Conservation (phyloP, 805 yeast species). For the Kuraishia cidri region DNA sequence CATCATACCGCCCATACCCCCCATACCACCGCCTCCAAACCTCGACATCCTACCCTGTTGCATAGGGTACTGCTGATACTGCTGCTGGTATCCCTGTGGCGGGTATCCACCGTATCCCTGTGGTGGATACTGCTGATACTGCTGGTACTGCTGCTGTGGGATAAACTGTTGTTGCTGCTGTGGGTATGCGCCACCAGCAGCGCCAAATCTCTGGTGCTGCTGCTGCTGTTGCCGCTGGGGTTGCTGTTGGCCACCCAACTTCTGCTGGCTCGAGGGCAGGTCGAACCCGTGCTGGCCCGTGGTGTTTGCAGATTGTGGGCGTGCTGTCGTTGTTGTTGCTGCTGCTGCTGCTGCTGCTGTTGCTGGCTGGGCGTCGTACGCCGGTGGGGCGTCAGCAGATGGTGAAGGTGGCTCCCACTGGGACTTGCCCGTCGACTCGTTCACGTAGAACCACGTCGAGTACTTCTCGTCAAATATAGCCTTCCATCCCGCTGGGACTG, state of each 20-base stretch:
- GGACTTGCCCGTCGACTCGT: conserved; percentile 59
- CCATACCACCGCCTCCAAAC: conserved; percentile 11
- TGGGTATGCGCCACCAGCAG: too few relatives aligned
- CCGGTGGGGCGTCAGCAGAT: conserved; percentile 28
- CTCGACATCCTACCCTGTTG: conserved; percentile 7
- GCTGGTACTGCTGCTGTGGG: conserved; percentile 2
- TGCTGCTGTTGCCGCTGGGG: too few relatives aligned
- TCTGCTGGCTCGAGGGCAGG: too few relatives aligned
- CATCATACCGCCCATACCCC: conserved; percentile 16
- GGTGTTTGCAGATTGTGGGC: too few relatives aligned
- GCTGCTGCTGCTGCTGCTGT: conserved; percentile 7
- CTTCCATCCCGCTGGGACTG: conserved; percentile 35
- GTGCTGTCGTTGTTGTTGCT: too few relatives aligned
- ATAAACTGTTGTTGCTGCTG: conserved; percentile 4
- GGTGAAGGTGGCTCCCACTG: conserved; percentile 87
- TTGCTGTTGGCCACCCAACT: too few relatives aligned
- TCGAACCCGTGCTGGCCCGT: too few relatives aligned
- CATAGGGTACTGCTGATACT: conserved; percentile 11
- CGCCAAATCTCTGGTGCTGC: too few relatives aligned
- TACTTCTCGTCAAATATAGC: conserved; percentile 38
- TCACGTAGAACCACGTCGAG: conserved; percentile 69
- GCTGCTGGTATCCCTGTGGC: conserved; percentile 11
- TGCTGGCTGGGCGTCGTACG: conserved; percentile 5
- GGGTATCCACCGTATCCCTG: conserved; percentile 8
- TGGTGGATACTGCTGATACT: conserved; percentile 5